Evolutionary conservation across 2,329 filamentous ascomycete genomes (phyloP), one percentile per base, ranked within the genome.

Genomic region (Neoascochyta sp.): DNA sequence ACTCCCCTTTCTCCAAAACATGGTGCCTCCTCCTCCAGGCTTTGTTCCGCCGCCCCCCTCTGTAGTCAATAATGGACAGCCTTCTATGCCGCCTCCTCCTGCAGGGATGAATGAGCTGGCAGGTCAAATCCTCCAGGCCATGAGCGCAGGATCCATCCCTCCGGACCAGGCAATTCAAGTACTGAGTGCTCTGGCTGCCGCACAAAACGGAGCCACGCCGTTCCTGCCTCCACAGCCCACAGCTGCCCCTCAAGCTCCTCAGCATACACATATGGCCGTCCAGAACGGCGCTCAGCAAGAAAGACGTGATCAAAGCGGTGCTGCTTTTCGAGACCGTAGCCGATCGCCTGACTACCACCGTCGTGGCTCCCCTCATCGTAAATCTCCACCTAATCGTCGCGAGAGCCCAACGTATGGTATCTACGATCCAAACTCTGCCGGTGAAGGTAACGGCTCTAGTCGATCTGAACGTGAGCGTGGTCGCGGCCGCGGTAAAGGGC

Each of bases 401-500:
- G 74, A 76, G 52, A 86, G 85, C 49, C 81, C 81, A 31, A 78
- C 80, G 5, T 83, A 81, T 63, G 81, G 78, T 38, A 78, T 82
- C 31, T 90, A 86, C 65, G 81, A 83, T 38, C 81, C 76, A 39
- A 78, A 81, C 54, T 47, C 52, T 29, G 45, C 32, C 24, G 39
- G 79, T 19, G 75, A 75, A 34, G 73, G 75, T 45, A 75, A 75
- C 36, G 73, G 73, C 29, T 73, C 78, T 33, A 76, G 79, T 41
- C 73, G 49, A 27, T 31, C 47, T 47, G 70, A 75, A 27, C 70
- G 72, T 30, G 72, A 75, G 22, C 73, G 78, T 39, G 74, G 71
- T 36, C 67, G 73, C 32, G 80, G 69, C 43, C 66, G 68, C 36
- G 66, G 70, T 55, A 66, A 52, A 40, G 47, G 52, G 24, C 51